Evolutionary conservation across 306 rosid species (phyloP), one percentile per base, ranked within the genome.

Genomic region (Purshia tridentata): DNA sequence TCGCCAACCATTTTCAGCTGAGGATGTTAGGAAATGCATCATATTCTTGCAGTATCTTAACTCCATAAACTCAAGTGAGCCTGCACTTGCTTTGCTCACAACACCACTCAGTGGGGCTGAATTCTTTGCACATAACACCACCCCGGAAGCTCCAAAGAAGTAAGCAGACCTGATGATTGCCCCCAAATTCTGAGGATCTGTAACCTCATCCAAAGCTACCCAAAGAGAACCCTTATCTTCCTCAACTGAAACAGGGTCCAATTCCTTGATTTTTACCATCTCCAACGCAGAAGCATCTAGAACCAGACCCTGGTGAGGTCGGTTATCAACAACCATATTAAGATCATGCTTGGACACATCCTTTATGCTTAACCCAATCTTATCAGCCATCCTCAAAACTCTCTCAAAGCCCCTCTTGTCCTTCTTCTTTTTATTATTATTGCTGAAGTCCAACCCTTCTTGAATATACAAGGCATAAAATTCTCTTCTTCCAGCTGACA

Each of bases 71-170:
- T 93, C 98, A 69, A 93, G 92, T 0, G 98, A 86, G 23, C 99
- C 99, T 0, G 97, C 99, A 74, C 99, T 94, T 65, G 97, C 96
- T 85, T 94, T 91, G 80, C 96, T 94, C 63, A 94, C 99, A 70
- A 91, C 95, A 49, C 97, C 95, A 67, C 93, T 94, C 75, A 94
- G 76, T 8, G 96, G 96, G 6, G 99, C 96, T 12, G 98, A 89
- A 81, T 91, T 93, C 86, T 93, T 93, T 19, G 98, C 96, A 67
- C 98, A 93, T 76, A 93, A 82, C 29, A 89, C 92, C 49, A 91
- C 86, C 62, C 98, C 98, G n/a, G 93, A 80, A 42, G 87, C 98
- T 51, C 98, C 98, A 51, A 93, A 93, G 78, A 79, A 93, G 78
- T 91, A 91, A 1, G 98, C 82, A 18, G 98, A 93, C 84, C 98